These are phyloP conservation scores for Syncephalastrum racemosum DNA, from an alignment of 371 early-diverging fungal genomes.

Conservation along the genomic window DNA sequence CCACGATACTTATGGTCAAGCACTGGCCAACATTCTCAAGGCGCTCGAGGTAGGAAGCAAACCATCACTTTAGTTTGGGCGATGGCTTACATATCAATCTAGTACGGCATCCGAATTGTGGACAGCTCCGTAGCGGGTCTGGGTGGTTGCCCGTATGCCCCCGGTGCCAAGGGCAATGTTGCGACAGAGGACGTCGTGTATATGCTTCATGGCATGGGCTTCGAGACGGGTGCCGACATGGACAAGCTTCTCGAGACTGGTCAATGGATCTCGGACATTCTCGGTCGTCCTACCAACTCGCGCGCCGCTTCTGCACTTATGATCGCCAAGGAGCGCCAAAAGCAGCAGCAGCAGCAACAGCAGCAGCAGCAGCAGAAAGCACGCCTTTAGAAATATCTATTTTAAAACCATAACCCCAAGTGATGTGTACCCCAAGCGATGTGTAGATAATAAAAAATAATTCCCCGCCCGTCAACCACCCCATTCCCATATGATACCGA, in stretches of 20 bases:
- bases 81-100: neutral
- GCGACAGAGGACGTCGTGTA: constrained; percentile 97
- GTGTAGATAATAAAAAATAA: constrained; percentile 1
- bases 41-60: constrained; percentile 63
- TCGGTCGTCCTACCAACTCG: constrained; percentile 62
- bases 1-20: constrained; percentile 98
- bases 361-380: constrained; percentile 9
- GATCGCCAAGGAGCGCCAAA: constrained; percentile 24
- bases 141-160: constrained; percentile 97
- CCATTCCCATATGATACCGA: constrained; percentile 1
- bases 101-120: constrained; percentile 86
- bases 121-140: constrained; percentile 94
- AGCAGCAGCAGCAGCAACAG: constrained; percentile 1
- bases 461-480: neutral
- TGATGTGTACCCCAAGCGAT: neutral
- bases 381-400: neutral
- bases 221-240: constrained; percentile 80
- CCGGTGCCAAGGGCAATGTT: constrained; percentile 96
- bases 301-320: constrained; percentile 50
- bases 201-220: constrained; percentile 86
- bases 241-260: constrained; percentile 73
- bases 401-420: constrained; percentile 3
- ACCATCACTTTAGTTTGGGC: neutral
- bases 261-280: constrained; percentile 77
- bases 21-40: constrained; percentile 89